These are phyloP conservation scores for Lachancea kluyveri DNA, from an alignment of 805 yeast genomes.

Conservation along the genomic window DNA sequence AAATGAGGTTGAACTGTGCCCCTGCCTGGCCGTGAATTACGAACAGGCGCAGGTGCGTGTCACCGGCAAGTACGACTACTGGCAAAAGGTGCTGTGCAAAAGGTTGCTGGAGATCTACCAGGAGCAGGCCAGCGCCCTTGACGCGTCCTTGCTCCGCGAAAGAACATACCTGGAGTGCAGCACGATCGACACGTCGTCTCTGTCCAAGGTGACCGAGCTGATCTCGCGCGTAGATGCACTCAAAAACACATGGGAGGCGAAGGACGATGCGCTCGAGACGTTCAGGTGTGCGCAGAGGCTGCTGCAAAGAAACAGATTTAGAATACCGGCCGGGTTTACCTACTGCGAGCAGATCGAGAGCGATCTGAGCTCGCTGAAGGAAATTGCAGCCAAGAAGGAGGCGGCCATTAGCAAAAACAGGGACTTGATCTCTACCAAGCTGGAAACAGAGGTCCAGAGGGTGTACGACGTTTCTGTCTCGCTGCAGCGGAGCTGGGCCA, in stretches of 20 bases:
- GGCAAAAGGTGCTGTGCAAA: slow-evolving; percentile 44
- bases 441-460: slow-evolving; percentile 36
- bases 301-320: slow-evolving; percentile 34
- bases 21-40: slow-evolving; percentile 37
- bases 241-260: slow-evolving; percentile 15
- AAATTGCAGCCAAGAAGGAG: slow-evolving; percentile 34
- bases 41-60: slow-evolving; percentile 49
- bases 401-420: slow-evolving; percentile 36
- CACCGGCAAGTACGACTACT: slow-evolving; percentile 47
- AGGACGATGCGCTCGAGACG: slow-evolving; percentile 17
- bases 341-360: slow-evolving; percentile 57
- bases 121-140: slow-evolving; percentile 26
- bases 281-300: slow-evolving; percentile 27
- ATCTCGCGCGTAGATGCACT: slow-evolving; percentile 35
- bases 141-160: too few relatives aligned
- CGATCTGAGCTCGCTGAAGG: slow-evolving; percentile 37
- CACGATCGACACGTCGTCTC: slow-evolving; percentile 33
- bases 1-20: slow-evolving; percentile 35
- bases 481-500: slow-evolving; percentile 42
- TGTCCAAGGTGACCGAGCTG: slow-evolving; percentile 33
- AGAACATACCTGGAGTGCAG: slow-evolving; percentile 35
- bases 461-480: slow-evolving; percentile 29
- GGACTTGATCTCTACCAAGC: slow-evolving; percentile 36
- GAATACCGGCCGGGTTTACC: slow-evolving; percentile 49
- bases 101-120: slow-evolving; percentile 37